A percentile compares a stretch with the other conserved stretches of the same genome.
Conservation (phyloP, 208 protist genomes). For the Giardia duodenalis region DNA sequence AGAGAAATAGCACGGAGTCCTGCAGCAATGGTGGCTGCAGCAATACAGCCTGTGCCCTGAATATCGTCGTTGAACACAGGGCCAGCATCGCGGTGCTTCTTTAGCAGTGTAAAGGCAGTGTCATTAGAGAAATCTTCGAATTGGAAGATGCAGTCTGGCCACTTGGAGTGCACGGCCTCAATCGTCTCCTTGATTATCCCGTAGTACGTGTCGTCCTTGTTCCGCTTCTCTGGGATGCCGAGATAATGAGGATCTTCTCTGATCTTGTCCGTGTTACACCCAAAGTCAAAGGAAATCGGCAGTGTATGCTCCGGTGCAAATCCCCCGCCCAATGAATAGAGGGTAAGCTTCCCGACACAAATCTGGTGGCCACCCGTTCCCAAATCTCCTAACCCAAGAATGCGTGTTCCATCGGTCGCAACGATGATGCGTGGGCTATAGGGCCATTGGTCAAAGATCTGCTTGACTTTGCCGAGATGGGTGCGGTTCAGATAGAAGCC, state of each 20-base stretch:
- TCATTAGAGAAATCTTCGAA: conserved; percentile 60
- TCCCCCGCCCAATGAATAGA: conserved; percentile 47
- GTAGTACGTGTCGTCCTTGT: conserved; percentile 18
- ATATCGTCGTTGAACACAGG: conserved; percentile 56
- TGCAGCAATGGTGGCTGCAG: conserved; percentile 26
- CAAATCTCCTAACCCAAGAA: conserved; percentile 56
- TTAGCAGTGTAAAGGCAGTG: conserved; percentile 47
- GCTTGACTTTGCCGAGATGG: background rate
- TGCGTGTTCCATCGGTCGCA: conserved; percentile 54
- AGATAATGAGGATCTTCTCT: conserved; percentile 37
- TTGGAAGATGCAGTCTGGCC: conserved; percentile 49
- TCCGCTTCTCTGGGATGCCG: background rate
- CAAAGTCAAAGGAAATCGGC: conserved; percentile 48
- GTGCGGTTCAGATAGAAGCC: conserved; percentile 27
- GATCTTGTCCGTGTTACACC: conserved; percentile 39
- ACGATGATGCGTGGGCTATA: conserved; percentile 37
- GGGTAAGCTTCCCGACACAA: conserved; percentile 49
- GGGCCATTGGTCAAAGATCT: conserved; percentile 41
- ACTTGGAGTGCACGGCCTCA: conserved; percentile 34
- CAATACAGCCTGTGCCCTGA: conserved; percentile 46
- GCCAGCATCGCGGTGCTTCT: conserved; percentile 35
- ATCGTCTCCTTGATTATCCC: conserved; percentile 49
- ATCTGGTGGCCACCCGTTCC: conserved; percentile 54
- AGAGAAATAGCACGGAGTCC: background rate
- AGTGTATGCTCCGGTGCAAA: conserved; percentile 43